These are phyloP conservation scores for Immersiporthe knoxdaviesiana DNA, from an alignment of 2,329 filamentous ascomycete genomes.

Conservation along the genomic window DNA sequence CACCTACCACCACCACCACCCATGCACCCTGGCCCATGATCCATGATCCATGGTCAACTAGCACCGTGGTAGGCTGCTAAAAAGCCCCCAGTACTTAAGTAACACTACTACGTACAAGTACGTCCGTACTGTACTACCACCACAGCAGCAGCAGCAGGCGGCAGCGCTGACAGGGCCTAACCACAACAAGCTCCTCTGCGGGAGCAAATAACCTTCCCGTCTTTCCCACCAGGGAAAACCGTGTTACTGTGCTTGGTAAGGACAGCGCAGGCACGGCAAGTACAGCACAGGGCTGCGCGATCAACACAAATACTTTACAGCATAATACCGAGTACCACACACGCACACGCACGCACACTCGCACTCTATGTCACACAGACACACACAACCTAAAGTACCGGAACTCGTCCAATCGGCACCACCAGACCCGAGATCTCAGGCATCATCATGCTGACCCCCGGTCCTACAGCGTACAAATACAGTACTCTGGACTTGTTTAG, in stretches of 20 bases:
- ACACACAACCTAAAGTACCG: not conserved
- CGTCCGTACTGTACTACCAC: too few species aligned
- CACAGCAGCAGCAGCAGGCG: not conserved
- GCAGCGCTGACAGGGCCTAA: not conserved
- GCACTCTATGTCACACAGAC: not conserved
- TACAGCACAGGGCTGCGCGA: not conserved
- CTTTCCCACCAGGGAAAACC: not conserved
- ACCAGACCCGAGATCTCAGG: slow-evolving; percentile 3
- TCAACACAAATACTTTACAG: too few species aligned
- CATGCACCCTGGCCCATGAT: not conserved
- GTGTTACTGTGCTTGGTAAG: not conserved
- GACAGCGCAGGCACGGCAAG: too few species aligned
- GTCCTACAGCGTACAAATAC: not conserved
- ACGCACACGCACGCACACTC: not conserved
- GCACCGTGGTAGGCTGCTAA: not conserved
- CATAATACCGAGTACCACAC: not conserved
- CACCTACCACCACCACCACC: not conserved
- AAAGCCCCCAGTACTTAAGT: too few species aligned
- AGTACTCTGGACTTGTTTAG: too few species aligned
- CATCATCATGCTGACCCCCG: not conserved
- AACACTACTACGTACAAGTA: too few species aligned
- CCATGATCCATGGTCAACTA: not conserved
- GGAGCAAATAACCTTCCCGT: slow-evolving; percentile 3
- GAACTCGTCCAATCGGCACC: not conserved
- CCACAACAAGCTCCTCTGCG: not conserved